Conservation (phyloP, 78 protist species). For the Dictyostelium purpureum region DNA sequence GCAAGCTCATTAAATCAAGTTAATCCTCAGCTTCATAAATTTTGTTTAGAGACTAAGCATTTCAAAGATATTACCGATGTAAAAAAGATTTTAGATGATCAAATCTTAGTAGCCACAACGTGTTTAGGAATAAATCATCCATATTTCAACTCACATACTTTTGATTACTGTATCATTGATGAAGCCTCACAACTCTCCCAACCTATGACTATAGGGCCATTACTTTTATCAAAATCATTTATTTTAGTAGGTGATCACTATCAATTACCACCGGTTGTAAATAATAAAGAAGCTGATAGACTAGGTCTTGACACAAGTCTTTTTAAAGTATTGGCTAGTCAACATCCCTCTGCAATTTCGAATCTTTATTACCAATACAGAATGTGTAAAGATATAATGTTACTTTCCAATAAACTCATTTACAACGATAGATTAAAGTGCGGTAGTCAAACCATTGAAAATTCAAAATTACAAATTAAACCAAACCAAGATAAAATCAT, state of each 20-base stretch:
- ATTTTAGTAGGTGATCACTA: conserved; percentile 93
- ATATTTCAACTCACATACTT: conserved; percentile 2
- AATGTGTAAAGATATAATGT: conserved; percentile 85
- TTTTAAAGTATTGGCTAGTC: conserved; percentile 71
- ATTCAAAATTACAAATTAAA: neutral
- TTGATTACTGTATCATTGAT: conserved; percentile 91
- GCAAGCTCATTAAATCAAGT: conserved; percentile 29
- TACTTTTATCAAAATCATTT: conserved; percentile 66
- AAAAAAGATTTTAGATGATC: conserved; percentile 15
- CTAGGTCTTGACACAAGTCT: conserved; percentile 58
- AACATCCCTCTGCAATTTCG: conserved; percentile 63
- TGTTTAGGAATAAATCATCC: conserved; percentile 62
- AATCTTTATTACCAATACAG: conserved; percentile 84
- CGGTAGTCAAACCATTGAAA: conserved; percentile 60
- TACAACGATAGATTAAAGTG: conserved; percentile 68
- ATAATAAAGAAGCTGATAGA: conserved; percentile 49
- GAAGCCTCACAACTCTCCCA: conserved; percentile 91
- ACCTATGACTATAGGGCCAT: conserved; percentile 86
- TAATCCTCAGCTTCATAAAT: neutral
- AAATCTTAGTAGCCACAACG: conserved; percentile 78
- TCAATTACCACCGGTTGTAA: conserved; percentile 79
- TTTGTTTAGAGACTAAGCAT: neutral
- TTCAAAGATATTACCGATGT: neutral
- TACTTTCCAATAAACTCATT: conserved; percentile 63
- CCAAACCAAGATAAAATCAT: neutral